Evolutionary conservation across 2,329 filamentous ascomycete genomes (phyloP).

Genomic region (Dothideomycetes sp.): DNA sequence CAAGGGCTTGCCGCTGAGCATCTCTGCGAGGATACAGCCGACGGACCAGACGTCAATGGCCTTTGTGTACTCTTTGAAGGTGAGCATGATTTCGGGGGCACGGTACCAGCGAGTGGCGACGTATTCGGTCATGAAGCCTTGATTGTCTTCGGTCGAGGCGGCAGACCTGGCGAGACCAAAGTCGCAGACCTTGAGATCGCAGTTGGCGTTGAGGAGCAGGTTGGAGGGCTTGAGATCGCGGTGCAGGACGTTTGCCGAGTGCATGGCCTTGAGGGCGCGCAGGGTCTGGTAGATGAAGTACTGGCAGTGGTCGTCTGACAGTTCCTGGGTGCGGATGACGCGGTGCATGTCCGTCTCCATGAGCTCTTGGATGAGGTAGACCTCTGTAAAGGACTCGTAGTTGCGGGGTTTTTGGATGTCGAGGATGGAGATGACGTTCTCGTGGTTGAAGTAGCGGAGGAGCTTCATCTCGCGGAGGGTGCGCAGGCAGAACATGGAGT

Average conservation of each 20-base stretch:
- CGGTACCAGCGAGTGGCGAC: slow-evolving; percentile 98
- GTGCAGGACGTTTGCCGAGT: slow-evolving; percentile 95
- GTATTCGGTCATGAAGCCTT: slow-evolving; percentile 99
- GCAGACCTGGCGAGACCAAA: slow-evolving; percentile 89
- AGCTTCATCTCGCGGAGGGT: slow-evolving; percentile 99
- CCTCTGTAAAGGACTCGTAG: slow-evolving; percentile 93
- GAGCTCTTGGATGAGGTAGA: slow-evolving; percentile 96
- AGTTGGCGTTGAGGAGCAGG: slow-evolving; percentile 93
- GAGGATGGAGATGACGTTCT: slow-evolving; percentile 99
- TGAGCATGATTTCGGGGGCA: slow-evolving; percentile 98
- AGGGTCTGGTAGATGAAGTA: slow-evolving; percentile 99
- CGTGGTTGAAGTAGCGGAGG: slow-evolving; percentile 96
- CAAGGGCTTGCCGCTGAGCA: slow-evolving; percentile 94
- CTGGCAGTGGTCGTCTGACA: slow-evolving; percentile 98
- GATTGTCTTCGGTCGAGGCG: slow-evolving; percentile 96
- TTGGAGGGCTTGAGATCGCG: slow-evolving; percentile 97
- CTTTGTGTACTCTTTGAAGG: slow-evolving; percentile 99
- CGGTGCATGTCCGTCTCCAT: slow-evolving; percentile 99
- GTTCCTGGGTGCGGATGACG: slow-evolving; percentile 94
- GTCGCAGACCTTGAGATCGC: slow-evolving; percentile 97
- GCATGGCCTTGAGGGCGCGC: slow-evolving; percentile 96
- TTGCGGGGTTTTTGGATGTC: slow-evolving; percentile 97
- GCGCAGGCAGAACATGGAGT: slow-evolving; percentile 73
- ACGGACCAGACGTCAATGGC: slow-evolving; percentile 99
- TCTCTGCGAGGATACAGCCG: slow-evolving; percentile 94